Base-by-base conservation (phyloP, 2,329 filamentous ascomycete genomes). In the Exophiala phaeomuriformis region DNA sequence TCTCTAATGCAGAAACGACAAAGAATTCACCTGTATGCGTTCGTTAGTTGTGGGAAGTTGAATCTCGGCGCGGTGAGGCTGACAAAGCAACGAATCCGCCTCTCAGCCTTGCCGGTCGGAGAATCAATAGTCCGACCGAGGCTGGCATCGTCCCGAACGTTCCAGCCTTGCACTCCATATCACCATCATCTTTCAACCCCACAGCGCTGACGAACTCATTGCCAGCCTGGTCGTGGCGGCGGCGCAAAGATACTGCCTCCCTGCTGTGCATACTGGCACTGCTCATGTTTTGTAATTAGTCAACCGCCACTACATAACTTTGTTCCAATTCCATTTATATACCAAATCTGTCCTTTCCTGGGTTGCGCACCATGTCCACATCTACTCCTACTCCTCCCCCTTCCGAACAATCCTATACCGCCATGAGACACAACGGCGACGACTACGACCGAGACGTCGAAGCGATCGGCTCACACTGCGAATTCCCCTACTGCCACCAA, bases 401-500 rank as follows among this genome's bases (percentile, higher is more conserved):
- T 33, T 54, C 57, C 19, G 57, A 60, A 39, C 12, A 52, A 39
- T 60, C 58, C 7, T 63, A 61, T 49, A 61, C 51, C n/a, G 51
- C 57, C 30, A 59, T 59, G 57, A 27, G 19, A 19, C 19, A 39
- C 4, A 5, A 5, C 5, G 7, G 6, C 39, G 12, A 4, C n/a
- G 39, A 41, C 12, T 27, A 28, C n/a, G 53, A 59, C 54, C 39
- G 27, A 45, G 90, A 96, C 71, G 85, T 90, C 45, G 85, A 88
- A 64, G 80, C 90, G 28, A 85, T 97, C 63, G 93, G 93, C 70
- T 82, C 82, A 58, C 90, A 96, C 75, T 98, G 93, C 79, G 83
- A 96, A 70, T 85, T 87, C 72, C 77, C 85, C 61, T 94, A 89
- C 77, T 98, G 93, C 77, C 86, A 90, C 68, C 87, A 93, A 67